Percentiles rank a stretch among this genome's conserved stretches.
Evolutionary conservation across 306 rosid genomes (phyloP).

Genomic region (Rosa persica): DNA sequence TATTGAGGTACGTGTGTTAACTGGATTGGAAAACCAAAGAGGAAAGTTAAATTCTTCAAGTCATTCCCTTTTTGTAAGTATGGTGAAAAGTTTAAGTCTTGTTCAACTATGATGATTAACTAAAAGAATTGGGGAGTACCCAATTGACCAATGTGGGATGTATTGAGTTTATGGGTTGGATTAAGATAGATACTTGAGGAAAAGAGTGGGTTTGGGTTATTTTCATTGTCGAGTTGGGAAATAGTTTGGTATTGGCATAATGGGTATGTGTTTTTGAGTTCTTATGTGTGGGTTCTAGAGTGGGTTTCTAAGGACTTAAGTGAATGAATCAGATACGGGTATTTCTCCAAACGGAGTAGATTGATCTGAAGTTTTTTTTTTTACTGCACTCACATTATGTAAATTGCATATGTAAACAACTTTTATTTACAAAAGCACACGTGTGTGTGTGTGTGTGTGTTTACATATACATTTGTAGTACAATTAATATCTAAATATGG

Average conservation of each 20-base stretch:
- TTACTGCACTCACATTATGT: neutral
- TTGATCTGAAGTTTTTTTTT: neutral
- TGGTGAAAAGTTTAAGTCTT: neutral
- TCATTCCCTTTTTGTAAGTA: neutral
- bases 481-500: neutral
- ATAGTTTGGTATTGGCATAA: neutral
- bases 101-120: neutral
- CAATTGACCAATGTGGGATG: neutral
- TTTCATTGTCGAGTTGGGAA: neutral
- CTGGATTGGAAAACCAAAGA: neutral
- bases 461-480: neutral
- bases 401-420: neutral
- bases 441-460: neutral
- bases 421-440: neutral
- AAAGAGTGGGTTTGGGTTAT: neutral
- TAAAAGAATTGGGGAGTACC: neutral
- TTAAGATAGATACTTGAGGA: neutral
- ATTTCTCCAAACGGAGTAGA: neutral
- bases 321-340: neutral
- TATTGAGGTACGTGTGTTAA: neutral
- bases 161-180: neutral
- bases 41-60: neutral
- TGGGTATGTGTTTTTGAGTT: neutral
- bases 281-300: neutral
- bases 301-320: neutral